Base-by-base conservation (phyloP, 1,139 yeast species). In the Martiniozyma asiatica region DNA sequence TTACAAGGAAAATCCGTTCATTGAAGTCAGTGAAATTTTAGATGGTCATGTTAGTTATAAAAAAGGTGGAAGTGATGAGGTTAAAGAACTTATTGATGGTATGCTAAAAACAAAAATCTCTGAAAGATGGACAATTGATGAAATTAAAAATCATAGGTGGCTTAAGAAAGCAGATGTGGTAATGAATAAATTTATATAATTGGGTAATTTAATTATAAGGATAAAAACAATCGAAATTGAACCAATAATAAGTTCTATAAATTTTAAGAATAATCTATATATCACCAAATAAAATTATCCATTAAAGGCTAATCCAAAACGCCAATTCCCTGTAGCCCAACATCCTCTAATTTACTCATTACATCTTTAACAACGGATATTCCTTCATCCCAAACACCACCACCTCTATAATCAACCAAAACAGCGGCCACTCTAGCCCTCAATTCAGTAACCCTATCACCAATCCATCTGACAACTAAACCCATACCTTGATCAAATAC, bases 1-100 rank as follows among this genome's bases (percentile, higher is more conserved):
- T n/a, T 87, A 79, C 60, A 84, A 85, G 49, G 97, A 89, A 51
- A 87, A 87, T 44, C 98, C 98, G 5, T 89, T 87, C 48, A 84
- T 84, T 54, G 84, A 84, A 49, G 92, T 85, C 25, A 95, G 87
- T 53, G 97, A 85, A 52, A 89, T 89, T 35, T 71, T 87, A 73
- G 95, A 82, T 42, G 94, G 93, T 2, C 85, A 79, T 35, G 58
- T 87, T 38, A 85, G n/a, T n/a, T n/a, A n/a, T n/a, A n/a, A n/a
- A n/a, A n/a, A n/a, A n/a, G n/a, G n/a, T n/a, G n/a, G n/a, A n/a
- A n/a, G n/a, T n/a, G n/a, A n/a, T n/a, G n/a, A n/a, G n/a, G n/a
- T n/a, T n/a, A n/a, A n/a, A n/a, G n/a, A n/a, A n/a, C n/a, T n/a
- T n/a, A n/a, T n/a, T n/a, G n/a, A n/a, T n/a, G n/a, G n/a, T n/a